Conservation (phyloP, 179 eudicot genomes). For the Silene vulgaris region DNA sequence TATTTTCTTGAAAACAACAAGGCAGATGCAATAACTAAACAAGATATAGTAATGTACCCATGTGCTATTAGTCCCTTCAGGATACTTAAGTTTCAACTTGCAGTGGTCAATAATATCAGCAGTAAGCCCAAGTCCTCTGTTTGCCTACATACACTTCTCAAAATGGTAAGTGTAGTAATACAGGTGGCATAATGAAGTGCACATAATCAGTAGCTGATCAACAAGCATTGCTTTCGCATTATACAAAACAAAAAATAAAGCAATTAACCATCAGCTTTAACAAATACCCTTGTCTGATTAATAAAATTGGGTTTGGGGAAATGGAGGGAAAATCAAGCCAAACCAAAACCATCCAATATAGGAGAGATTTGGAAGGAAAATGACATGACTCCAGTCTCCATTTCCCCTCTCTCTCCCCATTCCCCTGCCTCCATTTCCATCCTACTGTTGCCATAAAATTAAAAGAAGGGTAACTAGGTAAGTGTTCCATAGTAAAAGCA, state of each 20-base stretch:
- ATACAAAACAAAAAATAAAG: background rate
- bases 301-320: background rate
- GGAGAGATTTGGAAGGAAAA: background rate
- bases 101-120: slow-evolving; percentile 86
- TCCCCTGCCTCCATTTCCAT: background rate
- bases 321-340: background rate
- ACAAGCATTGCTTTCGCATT: background rate
- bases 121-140: slow-evolving; percentile 90
- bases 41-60: slow-evolving; percentile 45
- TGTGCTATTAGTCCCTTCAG: slow-evolving; percentile 90
- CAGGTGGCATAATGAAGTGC: background rate
- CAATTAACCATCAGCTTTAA: background rate
- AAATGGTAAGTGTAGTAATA: slow-evolving; percentile 18
- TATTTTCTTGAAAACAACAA: background rate
- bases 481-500: background rate
- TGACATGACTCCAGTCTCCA: background rate
- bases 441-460: background rate
- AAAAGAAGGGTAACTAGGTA: background rate
- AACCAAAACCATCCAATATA: background rate
- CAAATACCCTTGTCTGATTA: background rate
- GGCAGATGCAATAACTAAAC: slow-evolving; percentile 9
- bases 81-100: slow-evolving; percentile 79
- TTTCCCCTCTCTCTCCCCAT: background rate
- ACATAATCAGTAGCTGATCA: background rate
- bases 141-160: slow-evolving; percentile 49